Evolutionary conservation across 2,329 filamentous ascomycete species (phyloP), one percentile per base, ranked within the genome.

Genomic region (Chaetomium strumarium): DNA sequence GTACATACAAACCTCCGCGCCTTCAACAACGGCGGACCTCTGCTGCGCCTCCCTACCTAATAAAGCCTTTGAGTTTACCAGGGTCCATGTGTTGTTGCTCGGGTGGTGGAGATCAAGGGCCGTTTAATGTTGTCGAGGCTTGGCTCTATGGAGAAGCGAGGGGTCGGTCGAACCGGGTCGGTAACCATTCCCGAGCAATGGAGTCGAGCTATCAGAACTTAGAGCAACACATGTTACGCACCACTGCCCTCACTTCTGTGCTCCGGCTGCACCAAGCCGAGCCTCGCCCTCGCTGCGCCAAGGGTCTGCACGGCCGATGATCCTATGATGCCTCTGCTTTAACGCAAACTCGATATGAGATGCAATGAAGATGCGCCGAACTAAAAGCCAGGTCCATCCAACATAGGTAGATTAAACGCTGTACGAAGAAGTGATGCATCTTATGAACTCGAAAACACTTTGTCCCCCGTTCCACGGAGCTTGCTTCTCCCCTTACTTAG

Each of bases 401-500:
- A n/a, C 7, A 8, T 14, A 37, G 12, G 7, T 8, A 10, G 14
- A 42, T 14, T 42, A 29, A 42, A 42, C 40, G 40, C 20, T 40
- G 38, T 38, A 38, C 39, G 33, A 14, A 41, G 12, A 24, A 13
- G 12, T 14, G 17, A 17, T 20, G 17, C 19, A 5, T 4, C 24
- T 41, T 10, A 34, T 14, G 33, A 34, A 34, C 39, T 20, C 19
- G 10, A 79, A 84, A 89, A 90, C 87, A 91, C 88, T 88, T 95
- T 95, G 71, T 93, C 88, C 66, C 84, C 82, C 58, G 80, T 80
- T 66, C 77, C 80, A 57, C 79, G 75, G 13, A 96, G 83, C 70
- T 89, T 92, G 72, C 81, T 92, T 72, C 88, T 92, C 61, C 91
- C 89, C 73, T 95, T 95, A 60, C 87, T 90, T 68, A 96, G 85